Evolutionary conservation across 108 stramenopile species (phyloP).

Genomic region (Pseudonitzschia delicatissima): DNA sequence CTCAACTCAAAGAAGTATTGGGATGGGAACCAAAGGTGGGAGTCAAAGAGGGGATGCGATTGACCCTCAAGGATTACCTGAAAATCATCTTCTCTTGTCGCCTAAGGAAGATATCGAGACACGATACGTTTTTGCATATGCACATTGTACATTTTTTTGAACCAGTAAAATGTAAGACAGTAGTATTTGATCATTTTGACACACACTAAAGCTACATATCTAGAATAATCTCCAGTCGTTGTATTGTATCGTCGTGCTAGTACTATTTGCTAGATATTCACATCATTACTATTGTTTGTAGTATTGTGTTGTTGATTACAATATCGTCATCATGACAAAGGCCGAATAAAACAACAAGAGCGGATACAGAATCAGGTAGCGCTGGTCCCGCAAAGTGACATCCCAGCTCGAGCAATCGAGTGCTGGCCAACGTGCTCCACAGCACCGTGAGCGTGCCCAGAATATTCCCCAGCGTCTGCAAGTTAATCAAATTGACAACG

Average conservation of each 20-base stretch:
- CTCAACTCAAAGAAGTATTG: neutral
- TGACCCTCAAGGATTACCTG: neutral
- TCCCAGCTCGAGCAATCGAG: constrained; percentile 92
- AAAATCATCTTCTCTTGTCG: no score
- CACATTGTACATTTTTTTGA: no score
- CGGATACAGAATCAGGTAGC: constrained; percentile 97
- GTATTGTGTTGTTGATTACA: no score
- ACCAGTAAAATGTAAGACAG: no score
- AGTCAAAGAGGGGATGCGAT: neutral
- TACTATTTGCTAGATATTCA: no score
- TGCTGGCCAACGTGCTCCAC: constrained; percentile 91
- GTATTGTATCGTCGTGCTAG: no score
- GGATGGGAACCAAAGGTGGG: constrained; percentile 6
- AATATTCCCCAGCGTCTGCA: constrained; percentile 70
- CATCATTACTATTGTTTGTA: no score
- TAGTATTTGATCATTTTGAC: no score
- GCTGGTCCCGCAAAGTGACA: constrained; percentile 90
- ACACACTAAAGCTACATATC: no score
- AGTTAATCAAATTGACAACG: constrained; percentile 48
- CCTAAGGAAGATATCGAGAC: no score
- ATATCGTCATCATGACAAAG: constrained; percentile 99
- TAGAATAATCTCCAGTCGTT: no score
- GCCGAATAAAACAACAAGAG: constrained; percentile 93
- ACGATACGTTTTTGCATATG: no score
- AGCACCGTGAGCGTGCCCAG: constrained; percentile 78